Percentiles rank a stretch among this genome's conserved stretches.
Evolutionary conservation across 371 early-diverging fungal genomes (phyloP).

Genomic region (Chytridium lagenaria): DNA sequence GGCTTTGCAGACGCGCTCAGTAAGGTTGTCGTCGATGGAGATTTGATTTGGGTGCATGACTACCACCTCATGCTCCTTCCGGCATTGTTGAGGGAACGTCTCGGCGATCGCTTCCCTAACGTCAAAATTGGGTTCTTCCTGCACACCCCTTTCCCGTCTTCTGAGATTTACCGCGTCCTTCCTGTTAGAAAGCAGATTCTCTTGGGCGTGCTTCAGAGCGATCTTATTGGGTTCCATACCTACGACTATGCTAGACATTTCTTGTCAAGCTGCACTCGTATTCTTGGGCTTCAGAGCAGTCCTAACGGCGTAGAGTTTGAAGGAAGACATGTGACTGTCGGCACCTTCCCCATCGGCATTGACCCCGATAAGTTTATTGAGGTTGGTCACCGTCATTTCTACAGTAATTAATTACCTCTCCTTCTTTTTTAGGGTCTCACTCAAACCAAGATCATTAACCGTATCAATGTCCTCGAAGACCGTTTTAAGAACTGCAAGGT

Average conservation of each 20-base stretch:
- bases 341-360: constrained; percentile 99
- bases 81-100: constrained; percentile 73
- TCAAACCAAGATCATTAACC: constrained; percentile 67
- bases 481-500: constrained; percentile 90
- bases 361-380: constrained; percentile 94
- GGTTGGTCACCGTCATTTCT: constrained; percentile 26
- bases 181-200: constrained; percentile 92
- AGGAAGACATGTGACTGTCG: constrained; percentile 88
- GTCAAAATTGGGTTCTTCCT: constrained; percentile 98
- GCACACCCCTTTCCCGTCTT: constrained; percentile 98
- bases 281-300: constrained; percentile 88
- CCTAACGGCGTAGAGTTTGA: constrained; percentile 93
- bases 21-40: constrained; percentile 85
- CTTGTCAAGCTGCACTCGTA: constrained; percentile 92
- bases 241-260: constrained; percentile 99
- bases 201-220: constrained; percentile 87
- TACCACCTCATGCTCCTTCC: constrained; percentile 99
- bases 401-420: background rate
- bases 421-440: constrained; percentile 51
- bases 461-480: constrained; percentile 79
- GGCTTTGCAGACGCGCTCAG: constrained; percentile 86
- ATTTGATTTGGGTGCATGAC: constrained; percentile 99
- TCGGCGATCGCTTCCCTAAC: constrained; percentile 50
- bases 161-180: constrained; percentile 91
- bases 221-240: constrained; percentile 98